Evolutionary conservation across 495 filamentous ascomycete genomes (phyloP), one percentile per base, ranked within the genome.

Genomic region (Cenococcum geophilum): DNA sequence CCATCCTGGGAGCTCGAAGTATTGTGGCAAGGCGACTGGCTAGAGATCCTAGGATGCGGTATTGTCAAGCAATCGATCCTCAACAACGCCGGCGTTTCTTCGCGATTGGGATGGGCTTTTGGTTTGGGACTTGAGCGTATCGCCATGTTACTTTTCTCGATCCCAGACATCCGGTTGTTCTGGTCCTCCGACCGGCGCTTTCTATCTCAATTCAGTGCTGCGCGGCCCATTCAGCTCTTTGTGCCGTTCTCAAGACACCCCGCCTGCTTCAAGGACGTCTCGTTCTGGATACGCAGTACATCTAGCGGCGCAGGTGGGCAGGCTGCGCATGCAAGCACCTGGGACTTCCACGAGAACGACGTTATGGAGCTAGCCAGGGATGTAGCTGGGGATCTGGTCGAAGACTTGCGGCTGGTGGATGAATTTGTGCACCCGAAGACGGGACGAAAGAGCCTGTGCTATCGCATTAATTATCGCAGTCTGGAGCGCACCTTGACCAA

Each of bases 1-100:
- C 93, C 95, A 0, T 91, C 86, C 0, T 98, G 90, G 90, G 93
- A 98, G 66, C 78, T 98, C 11, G 93, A 98, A 71, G 89, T 98
- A 16, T 91, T 89, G 77, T 97, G 92, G 85, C 84, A 89, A 71
- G 91, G 87, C 43, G 86, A 90, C 67, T 98, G 93, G 93, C 84
- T 98, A 5, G 93, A 97, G 75, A 80, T 97, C 5, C 79, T 98
- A 1, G 93, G 95, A 4, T 96, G 89, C 69, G 95, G 95, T n/a
- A 85, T 98, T 18, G 85, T 88, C 51, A 82, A 87, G 72, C 93
- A 98, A 70, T 78, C 85, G 21, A 74, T 98, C 10, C 80, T 89
- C 54, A 82, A 79, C 71, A 84, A 89, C 60, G 91, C 92, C 1
- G 87, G 84, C 50, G 84, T 88, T 18, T 85, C 89, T 5, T 72